Percentiles rank a stretch among this genome's conserved stretches.
Evolutionary conservation across 495 filamentous ascomycete genomes (phyloP).

Genomic region (Daldinia childiae): DNA sequence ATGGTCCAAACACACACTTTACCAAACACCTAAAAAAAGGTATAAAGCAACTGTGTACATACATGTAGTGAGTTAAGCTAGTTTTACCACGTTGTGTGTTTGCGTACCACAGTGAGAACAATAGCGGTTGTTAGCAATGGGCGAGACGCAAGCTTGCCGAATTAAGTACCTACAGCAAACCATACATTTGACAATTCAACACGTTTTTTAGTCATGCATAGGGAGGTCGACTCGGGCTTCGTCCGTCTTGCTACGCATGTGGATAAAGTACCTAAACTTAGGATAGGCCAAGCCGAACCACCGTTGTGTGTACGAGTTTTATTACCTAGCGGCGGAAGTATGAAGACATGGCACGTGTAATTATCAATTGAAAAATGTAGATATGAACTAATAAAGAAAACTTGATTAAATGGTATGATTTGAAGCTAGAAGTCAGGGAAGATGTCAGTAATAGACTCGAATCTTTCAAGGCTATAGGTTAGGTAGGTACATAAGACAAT

Average conservation of each 20-base stretch:
- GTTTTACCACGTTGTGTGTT: background rate
- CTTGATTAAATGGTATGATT: too few species aligned
- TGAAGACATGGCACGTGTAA: slow-evolving; percentile 3
- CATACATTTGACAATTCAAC: slow-evolving; percentile 6
- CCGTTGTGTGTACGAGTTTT: background rate
- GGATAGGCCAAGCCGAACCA: background rate
- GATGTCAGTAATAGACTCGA: slow-evolving; percentile 11
- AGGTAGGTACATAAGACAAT: background rate
- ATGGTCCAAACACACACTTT: background rate
- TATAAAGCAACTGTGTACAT: background rate
- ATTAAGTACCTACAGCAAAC: slow-evolving; percentile 9
- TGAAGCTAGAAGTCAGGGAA: slow-evolving; percentile 5
- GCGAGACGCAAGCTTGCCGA: background rate
- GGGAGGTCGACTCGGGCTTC: background rate
- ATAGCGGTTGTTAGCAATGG: background rate
- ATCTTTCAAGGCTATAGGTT: slow-evolving; percentile 1
- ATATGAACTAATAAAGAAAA: too few species aligned
- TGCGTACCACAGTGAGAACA: background rate
- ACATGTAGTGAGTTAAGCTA: background rate
- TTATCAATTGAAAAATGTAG: background rate
- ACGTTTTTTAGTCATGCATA: background rate
- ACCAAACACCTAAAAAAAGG: background rate
- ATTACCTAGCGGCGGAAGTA: too few species aligned
- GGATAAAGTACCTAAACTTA: slow-evolving; percentile 5
- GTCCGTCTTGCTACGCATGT: background rate